Conservation (phyloP, 129 eudicot genomes). For the Arctium lappa region DNA sequence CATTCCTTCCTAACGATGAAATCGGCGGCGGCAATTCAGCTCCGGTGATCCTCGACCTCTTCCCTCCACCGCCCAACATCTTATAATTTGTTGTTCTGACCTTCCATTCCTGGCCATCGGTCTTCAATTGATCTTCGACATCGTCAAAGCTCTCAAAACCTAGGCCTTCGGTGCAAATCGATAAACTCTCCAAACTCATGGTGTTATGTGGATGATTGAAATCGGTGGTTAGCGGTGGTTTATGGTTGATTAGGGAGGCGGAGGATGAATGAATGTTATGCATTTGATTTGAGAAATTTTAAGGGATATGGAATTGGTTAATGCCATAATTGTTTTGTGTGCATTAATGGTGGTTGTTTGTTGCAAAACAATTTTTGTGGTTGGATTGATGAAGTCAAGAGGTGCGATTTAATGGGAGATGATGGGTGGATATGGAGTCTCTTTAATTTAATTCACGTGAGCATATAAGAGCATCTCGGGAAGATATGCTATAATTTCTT, state of each 20-base stretch:
- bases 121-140: slow-evolving; percentile 27
- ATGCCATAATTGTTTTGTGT: background rate
- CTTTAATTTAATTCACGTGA: too few relatives aligned
- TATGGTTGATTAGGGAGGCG: background rate
- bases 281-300: background rate
- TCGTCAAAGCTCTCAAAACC: slow-evolving; percentile 76
- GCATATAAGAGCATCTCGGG: too few relatives aligned
- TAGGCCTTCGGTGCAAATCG: slow-evolving; percentile 55
- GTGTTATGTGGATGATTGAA: background rate
- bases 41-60: slow-evolving; percentile 17
- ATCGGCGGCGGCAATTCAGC: slow-evolving; percentile 19
- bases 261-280: background rate
- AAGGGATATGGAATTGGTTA: background rate
- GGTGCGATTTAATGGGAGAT: background rate
- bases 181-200: slow-evolving; percentile 56
- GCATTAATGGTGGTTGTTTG: background rate
- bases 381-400: background rate
- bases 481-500: too few relatives aligned
- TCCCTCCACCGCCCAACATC: background rate
- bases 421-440: background rate
- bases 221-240: background rate
- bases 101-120: background rate
- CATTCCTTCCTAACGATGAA: slow-evolving; percentile 53
- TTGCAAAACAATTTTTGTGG: background rate
- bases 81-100: background rate